Base-by-base conservation (phyloP, 1,284 basidiomycete species). In the Phellopilus nigrolimitatus region DNA sequence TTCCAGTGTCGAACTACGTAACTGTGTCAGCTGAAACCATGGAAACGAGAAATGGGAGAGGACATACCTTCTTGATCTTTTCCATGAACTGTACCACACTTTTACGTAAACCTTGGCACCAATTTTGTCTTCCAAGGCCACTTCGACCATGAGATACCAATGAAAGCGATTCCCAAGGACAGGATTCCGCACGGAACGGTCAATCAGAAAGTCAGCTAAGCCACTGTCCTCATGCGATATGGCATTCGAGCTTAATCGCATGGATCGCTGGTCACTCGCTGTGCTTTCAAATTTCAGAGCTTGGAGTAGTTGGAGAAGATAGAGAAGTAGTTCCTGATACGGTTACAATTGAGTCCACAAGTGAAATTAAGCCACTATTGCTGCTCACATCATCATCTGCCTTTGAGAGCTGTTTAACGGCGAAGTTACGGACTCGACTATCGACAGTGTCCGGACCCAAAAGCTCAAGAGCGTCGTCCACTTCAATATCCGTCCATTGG, bases 71-170 rank as follows among this genome's bases (percentile, higher is more conserved):
- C 2, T 87, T 71, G 34, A 97, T 80, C 66, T 87, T 86, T 59
- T 81, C 82, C 78, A 92, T 86, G 64, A 93, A 98, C 54, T 87
- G 68, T 81, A 90, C 8, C 91, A 89, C 1, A 99, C 91, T 45
- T 86, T 79, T 1, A 84, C 88, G 63, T 94, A 99, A 84, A 98
- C 91, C 71, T 91, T 91, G 2, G 91, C 91, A 63, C 89, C 82
- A 22, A 83, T 71, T 47, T 84, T 82, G 64, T 94, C 91, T 59
- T 90, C 85, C 30, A 84, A 69, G 6, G 79, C 79, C 22, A 83
- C 86, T 67, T 99, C 97, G 2, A 99, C 95, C 78, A 92, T 91
- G 49, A 99, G 80, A 62, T 99, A 99, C 97, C 97, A 99, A 64
- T 97, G 89, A 55, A 99, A 76, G 24, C 90, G 80, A 62, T 97